Evolutionary conservation across 352 stramenopile species (phyloP).

Genomic region (Globisporangium canariense): DNA sequence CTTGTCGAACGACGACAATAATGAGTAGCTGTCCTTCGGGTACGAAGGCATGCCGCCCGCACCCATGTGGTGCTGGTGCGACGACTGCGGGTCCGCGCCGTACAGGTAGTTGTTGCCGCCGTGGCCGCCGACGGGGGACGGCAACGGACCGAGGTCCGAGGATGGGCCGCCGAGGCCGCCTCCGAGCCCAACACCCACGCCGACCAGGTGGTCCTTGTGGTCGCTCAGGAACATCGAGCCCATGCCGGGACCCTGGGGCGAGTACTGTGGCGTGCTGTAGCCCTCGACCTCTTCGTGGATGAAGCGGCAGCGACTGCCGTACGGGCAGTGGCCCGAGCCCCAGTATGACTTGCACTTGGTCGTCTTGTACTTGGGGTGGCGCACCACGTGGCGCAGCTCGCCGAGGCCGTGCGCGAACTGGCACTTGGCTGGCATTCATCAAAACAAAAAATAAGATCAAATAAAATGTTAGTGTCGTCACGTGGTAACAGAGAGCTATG

Average conservation of each 20-base stretch:
- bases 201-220: conserved; percentile 34
- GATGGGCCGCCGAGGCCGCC: conserved; percentile 30
- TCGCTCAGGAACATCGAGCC: conserved; percentile 61
- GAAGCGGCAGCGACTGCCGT: conserved; percentile 84
- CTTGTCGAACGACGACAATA: conserved; percentile 63
- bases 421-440: conserved; percentile 57
- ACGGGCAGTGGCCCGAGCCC: conserved; percentile 85
- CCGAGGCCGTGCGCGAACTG: conserved; percentile 82
- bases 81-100: conserved; percentile 21
- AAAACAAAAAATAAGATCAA: neutral
- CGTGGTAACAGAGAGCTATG: neutral
- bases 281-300: conserved; percentile 83
- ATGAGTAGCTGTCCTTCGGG: conserved; percentile 54
- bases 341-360: conserved; percentile 91
- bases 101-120: conserved; percentile 35
- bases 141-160: conserved; percentile 25
- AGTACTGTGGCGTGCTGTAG: conserved; percentile 54
- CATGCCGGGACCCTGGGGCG: conserved; percentile 31
- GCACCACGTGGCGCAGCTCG: conserved; percentile 80
- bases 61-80: conserved; percentile 24
- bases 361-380: conserved; percentile 90
- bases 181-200: conserved; percentile 28
- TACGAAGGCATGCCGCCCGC: conserved; percentile 34
- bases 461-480: neutral
- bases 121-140: conserved; percentile 19